Percentiles rank a stretch among this genome's conserved stretches.
These are phyloP conservation scores for Pachysandra terminalis DNA, from an alignment of 164 flowering plant genomes.

Conservation along the genomic window DNA sequence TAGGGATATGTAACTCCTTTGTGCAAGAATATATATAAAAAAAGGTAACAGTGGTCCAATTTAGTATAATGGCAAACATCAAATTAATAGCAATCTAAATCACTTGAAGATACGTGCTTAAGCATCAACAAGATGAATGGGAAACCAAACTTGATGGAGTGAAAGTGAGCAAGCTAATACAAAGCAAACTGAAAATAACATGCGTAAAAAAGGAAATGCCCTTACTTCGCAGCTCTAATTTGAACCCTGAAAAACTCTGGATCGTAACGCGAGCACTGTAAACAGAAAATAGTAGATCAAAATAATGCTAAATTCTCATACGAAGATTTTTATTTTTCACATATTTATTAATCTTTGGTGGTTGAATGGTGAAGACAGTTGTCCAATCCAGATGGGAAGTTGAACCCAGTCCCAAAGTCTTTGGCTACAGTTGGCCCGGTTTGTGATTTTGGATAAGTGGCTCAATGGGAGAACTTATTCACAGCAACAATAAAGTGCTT, in stretches of 20 bases:
- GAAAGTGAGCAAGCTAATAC: too few relatives aligned
- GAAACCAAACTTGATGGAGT: background rate
- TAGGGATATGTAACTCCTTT: background rate
- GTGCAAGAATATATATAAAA: background rate
- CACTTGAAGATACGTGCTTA: background rate
- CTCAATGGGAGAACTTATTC: too few relatives aligned
- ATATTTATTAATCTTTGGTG: too few relatives aligned
- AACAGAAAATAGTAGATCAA: constrained; percentile 1
- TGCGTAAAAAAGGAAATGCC: constrained; percentile 7
- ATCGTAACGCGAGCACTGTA: constrained; percentile 77
- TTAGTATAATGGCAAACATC: background rate
- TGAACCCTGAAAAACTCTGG: constrained; percentile 71
- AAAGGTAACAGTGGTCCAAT: background rate
- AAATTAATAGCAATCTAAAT: too few relatives aligned
- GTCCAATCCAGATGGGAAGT: too few relatives aligned
- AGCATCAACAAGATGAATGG: background rate
- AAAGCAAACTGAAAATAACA: background rate
- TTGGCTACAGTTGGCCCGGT: too few relatives aligned
- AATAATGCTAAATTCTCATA: background rate
- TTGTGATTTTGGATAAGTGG: too few relatives aligned
- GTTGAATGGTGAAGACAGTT: too few relatives aligned
- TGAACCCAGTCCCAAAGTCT: too few relatives aligned
- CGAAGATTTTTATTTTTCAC: background rate
- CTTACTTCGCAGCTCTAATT: constrained; percentile 93
- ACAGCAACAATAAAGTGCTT: too few relatives aligned